Evolutionary conservation across 768 basidiomycete species (phyloP), one percentile per base, ranked within the genome.

Genomic region (Lactarius hengduanensis): DNA sequence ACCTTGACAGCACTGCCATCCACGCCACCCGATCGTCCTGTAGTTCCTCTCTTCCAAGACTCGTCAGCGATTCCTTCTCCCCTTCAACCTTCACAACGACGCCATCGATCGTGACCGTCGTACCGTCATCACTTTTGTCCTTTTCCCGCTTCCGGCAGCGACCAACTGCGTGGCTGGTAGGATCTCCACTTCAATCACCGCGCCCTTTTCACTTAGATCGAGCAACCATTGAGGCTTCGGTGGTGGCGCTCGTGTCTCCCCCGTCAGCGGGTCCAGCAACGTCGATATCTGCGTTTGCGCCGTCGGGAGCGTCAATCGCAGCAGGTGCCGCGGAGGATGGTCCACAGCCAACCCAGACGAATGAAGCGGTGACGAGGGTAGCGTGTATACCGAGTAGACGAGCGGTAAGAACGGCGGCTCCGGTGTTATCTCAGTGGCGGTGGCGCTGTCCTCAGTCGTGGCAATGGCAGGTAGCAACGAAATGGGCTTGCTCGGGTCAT

Each of bases 301-400:
- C 2, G 93, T 96, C 3, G 95, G 95, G 20, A 97, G 76, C 45
- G 83, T 85, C 60, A 98, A 71, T 58, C 92, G 82, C 16, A 98
- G 69, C 56, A 97, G 76, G 76, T 97, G 94, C 55, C 93, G 83
- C 3, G 81, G 81, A 9, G 84, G 80, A 40, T 77, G 76, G 66
- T 82, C 82, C 20, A 76, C 74, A 64, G 85, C 84, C 43, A 88
- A 79, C 32, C 80, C 83, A 18, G 91, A 88, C 26, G 92, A 91
- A 71, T 91, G 91, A 64, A 92, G 77, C 13, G 93, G 86, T 26
- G 93, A 94, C 2, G 88, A 85, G 0, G 96, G 93, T 61, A 96
- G 83, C 0, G 89, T 90, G 73, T 91, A 84, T 16, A 95, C 79
- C 5, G 82, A 80, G 65, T 84, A 84, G 32, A 75, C 74, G 68